Base-by-base conservation (phyloP, 1,139 yeast genomes). In the Lodderomyces metapsilosis region DNA sequence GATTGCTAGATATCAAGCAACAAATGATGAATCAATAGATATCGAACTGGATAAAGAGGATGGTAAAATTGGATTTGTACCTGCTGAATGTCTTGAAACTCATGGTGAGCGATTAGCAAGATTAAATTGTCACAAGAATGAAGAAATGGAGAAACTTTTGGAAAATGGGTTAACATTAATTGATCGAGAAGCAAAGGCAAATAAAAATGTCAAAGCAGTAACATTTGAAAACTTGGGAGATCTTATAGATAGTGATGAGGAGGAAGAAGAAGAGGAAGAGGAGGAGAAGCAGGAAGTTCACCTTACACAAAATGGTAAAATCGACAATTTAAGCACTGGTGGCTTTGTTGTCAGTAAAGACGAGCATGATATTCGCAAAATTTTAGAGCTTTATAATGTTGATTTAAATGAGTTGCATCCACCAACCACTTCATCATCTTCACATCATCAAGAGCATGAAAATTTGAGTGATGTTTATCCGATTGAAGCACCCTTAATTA, bases 81-180 rank as follows among this genome's bases (percentile, higher is more conserved):
- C 98, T 1, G 98, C 98, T 1, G 98, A 92, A 61, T 84, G 95
- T 49, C 69, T 92, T 36, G 98, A 92, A 62, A 88, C 96, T 0
- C 89, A 88, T 46, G 87, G 83, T 36, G 98, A 92, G 61, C 72
- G 98, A 44, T 67, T 94, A 42, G 98, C 98, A 0, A 72, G 98
- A 43, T 71, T 89, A 36, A 92, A 92, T 61, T 88, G 96, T 62
- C 88, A 91, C 76, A 84, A 89, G 51, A 92, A 92, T 63, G 96
- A 88, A 61, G 88, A 85, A 49, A 58, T 82, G 38, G 87, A 80
- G 53, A 66, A 75, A 47, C 45, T 50, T 15, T 43, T 53, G 3
- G 47, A 48, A 32, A 58, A 56, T 23, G 42, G 45, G 10, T 20
- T 36, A 21, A 16, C 18, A 4, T 24, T 21, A 13, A 32, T 12